phyloP scores from a whole-genome alignment of 148 eudicot species.

The Pouteria glomerata region DNA sequence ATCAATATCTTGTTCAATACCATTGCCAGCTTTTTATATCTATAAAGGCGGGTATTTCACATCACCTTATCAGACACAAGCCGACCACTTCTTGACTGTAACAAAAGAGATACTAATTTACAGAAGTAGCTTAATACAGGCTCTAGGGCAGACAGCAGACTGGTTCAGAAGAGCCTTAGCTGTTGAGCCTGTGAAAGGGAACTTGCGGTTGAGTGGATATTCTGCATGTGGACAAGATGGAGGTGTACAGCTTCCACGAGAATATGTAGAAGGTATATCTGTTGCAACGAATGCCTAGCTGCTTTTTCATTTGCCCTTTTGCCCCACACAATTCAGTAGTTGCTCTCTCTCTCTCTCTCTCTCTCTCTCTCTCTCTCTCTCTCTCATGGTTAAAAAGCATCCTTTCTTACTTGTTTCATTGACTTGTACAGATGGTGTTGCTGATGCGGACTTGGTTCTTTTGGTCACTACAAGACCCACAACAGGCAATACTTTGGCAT shows the following conservation, averaged over 20 bases:
- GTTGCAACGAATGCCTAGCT: not conserved
- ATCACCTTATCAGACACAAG: not conserved
- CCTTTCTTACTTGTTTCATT: constrained; percentile 9
- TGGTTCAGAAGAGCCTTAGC: constrained; percentile 92
- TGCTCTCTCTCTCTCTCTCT: not conserved
- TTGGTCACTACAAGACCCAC: constrained; percentile 97
- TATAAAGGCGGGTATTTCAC: not conserved
- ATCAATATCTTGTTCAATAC: not conserved
- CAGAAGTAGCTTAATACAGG: constrained; percentile 39
- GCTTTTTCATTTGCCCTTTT: constrained; percentile 8
- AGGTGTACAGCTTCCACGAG: constrained; percentile 93
- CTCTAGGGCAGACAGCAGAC: constrained; percentile 89
- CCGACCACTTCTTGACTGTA: too few species aligned
- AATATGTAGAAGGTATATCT: constrained; percentile 82
- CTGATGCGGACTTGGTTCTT: constrained; percentile 88
- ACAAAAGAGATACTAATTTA: not conserved
- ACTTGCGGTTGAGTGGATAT: constrained; percentile 93
- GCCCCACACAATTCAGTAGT: not conserved
- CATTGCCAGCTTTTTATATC: not conserved
- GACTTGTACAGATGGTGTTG: constrained; percentile 69
- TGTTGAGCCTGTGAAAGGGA: constrained; percentile 92
- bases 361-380: not conserved
- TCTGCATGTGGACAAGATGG: constrained; percentile 99
- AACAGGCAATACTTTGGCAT: constrained; percentile 95
- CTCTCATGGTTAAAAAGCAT: not conserved